These are phyloP conservation scores for Datisca glomerata DNA, from an alignment of 306 rosid species.

Conservation along the genomic window DNA sequence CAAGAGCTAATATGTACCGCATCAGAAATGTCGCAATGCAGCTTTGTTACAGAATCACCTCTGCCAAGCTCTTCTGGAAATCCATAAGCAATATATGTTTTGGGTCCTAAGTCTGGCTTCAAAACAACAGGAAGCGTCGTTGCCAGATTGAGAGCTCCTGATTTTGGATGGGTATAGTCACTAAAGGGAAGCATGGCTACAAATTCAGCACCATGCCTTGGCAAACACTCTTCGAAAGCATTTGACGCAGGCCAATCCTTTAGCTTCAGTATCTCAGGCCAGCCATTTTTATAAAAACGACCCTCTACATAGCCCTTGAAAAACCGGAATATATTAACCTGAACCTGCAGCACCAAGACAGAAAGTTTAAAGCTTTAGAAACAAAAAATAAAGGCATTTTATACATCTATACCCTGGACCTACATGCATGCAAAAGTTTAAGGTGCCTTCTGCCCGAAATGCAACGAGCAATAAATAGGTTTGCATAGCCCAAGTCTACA, in stretches of 20 bases:
- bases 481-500: too few relatives aligned
- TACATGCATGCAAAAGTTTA: too few relatives aligned
- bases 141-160: constrained; percentile 25
- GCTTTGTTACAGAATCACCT: constrained; percentile 36
- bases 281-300: constrained; percentile 16
- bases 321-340: constrained; percentile 30
- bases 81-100: constrained; percentile 34
- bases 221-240: constrained; percentile 30
- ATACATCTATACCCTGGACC: too few relatives aligned
- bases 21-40: constrained; percentile 37
- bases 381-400: too few relatives aligned
- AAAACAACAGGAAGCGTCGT: constrained; percentile 26
- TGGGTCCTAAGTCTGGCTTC: constrained; percentile 37
- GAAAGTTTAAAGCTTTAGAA: neutral
- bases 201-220: constrained; percentile 34
- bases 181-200: constrained; percentile 29
- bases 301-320: constrained; percentile 29
- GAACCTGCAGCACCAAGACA: constrained; percentile 19
- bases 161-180: constrained; percentile 29
- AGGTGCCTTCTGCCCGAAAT: too few relatives aligned
- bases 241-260: constrained; percentile 41
- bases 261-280: constrained; percentile 38
- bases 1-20: constrained; percentile 18
- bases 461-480: too few relatives aligned
- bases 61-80: constrained; percentile 26